phyloP scores from a whole-genome alignment of 2,329 filamentous ascomycete species.

The Fonsecaea pedrosoi region DNA sequence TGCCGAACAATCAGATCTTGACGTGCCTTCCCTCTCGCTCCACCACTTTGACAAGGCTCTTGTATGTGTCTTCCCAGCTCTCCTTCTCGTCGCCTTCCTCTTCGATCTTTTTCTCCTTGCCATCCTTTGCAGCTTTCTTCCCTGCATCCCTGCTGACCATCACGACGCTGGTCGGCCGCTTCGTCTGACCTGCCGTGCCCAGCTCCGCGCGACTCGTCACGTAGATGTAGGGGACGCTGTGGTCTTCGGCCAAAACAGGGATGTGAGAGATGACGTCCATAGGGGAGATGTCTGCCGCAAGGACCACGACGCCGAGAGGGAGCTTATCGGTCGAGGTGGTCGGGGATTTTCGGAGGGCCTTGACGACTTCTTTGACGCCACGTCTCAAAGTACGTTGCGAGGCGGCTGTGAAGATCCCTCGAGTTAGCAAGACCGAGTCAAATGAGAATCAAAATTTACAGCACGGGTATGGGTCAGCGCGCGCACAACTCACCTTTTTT shows the following conservation, averaged over 20 bases:
- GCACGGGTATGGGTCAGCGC: slow-evolving; percentile 12
- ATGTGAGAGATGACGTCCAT: slow-evolving; percentile 99
- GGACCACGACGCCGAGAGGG: slow-evolving; percentile 80
- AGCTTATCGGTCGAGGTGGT: slow-evolving; percentile 57
- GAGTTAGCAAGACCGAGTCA: background rate
- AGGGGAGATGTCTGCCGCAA: slow-evolving; percentile 96
- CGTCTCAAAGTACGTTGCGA: slow-evolving; percentile 96
- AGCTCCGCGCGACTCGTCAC: slow-evolving; percentile 91
- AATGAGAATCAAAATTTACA: background rate
- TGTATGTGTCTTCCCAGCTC: slow-evolving; percentile 61
- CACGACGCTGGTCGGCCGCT: slow-evolving; percentile 94
- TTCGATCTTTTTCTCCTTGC: slow-evolving; percentile 58
- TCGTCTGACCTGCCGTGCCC: slow-evolving; percentile 90
- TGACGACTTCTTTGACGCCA: slow-evolving; percentile 98
- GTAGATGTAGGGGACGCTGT: slow-evolving; percentile 96
- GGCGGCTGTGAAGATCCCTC: slow-evolving; percentile 68
- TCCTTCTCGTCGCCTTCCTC: slow-evolving; percentile 51
- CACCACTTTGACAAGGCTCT: slow-evolving; percentile 64
- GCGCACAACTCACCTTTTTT: slow-evolving; percentile 53
- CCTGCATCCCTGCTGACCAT: slow-evolving; percentile 70
- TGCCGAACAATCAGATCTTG: slow-evolving; percentile 52
- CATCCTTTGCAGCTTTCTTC: slow-evolving; percentile 54
- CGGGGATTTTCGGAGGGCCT: slow-evolving; percentile 92
- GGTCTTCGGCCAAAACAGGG: slow-evolving; percentile 96
- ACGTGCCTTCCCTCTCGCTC: slow-evolving; percentile 65